Conservation (phyloP, 1,284 basidiomycete genomes). For the Xanthoconium separans region DNA sequence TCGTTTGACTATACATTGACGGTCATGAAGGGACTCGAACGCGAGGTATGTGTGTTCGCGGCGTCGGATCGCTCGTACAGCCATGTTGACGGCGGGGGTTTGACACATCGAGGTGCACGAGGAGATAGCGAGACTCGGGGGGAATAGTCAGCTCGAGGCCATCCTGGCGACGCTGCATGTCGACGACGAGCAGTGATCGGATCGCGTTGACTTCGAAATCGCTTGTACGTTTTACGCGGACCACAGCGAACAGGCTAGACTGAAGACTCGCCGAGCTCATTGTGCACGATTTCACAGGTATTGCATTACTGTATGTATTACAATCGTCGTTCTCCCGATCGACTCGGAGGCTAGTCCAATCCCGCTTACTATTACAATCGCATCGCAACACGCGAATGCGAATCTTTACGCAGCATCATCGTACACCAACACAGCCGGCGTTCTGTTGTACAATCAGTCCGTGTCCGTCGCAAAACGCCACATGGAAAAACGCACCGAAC, state of each 20-base stretch:
- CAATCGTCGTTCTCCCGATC: no score
- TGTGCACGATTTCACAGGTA: no score
- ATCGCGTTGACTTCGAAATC: no score
- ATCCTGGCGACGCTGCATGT: conserved; percentile 30
- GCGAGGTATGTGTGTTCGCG: conserved; percentile 38
- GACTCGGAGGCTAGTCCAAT: not conserved
- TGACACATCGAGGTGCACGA: conserved; percentile 25
- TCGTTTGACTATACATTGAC: conserved; percentile 51
- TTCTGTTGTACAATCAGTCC: conserved; percentile 17
- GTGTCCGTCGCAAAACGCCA: not conserved
- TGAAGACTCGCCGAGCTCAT: no score
- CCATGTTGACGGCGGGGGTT: not conserved
- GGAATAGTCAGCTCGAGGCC: conserved; percentile 27
- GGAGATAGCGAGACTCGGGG: conserved; percentile 29
- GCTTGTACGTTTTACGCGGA: no score
- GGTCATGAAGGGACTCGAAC: conserved; percentile 49
- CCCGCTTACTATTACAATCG: not conserved
- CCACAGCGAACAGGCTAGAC: no score
- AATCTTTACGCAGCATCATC: conserved; percentile 27
- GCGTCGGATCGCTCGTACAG: not conserved
- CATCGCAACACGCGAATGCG: no score
- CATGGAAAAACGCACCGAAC: conserved; percentile 24
- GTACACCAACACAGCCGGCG: conserved; percentile 41
- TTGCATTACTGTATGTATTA: no score
- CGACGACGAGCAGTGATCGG: conserved; percentile 7